These are phyloP conservation scores for Chaetoscypha palmicola DNA, from an alignment of 2,329 filamentous ascomycete genomes.

Conservation along the genomic window DNA sequence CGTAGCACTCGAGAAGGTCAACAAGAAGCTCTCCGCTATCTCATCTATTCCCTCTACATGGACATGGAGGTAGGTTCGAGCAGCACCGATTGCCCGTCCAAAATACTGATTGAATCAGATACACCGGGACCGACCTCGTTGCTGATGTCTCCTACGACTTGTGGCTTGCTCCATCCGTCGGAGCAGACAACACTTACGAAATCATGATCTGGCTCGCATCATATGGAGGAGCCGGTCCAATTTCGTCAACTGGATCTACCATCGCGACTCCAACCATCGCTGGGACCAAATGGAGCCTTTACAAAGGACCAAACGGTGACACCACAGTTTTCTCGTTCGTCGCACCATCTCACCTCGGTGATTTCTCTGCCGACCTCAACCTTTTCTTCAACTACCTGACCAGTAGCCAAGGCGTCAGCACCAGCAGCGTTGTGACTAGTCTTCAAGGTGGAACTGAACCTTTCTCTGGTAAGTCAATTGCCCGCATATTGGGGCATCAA, in stretches of 20 bases:
- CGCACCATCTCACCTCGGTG: slow-evolving; percentile 37
- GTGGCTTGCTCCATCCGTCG: slow-evolving; percentile 45
- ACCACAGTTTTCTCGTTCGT: slow-evolving; percentile 57
- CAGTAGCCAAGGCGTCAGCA: slow-evolving; percentile 38
- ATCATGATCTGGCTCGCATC: slow-evolving; percentile 59
- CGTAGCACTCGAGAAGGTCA: slow-evolving; percentile 33
- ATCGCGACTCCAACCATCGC: slow-evolving; percentile 48
- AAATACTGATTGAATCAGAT: slow-evolving; percentile 26
- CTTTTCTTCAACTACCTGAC: slow-evolving; percentile 51
- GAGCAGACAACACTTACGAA: slow-evolving; percentile 43
- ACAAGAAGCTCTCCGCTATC: slow-evolving; percentile 33
- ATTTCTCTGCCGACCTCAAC: slow-evolving; percentile 49
- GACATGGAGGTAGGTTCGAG: slow-evolving; percentile 35
- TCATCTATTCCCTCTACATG: slow-evolving; percentile 33
- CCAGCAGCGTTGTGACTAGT: slow-evolving; percentile 45
- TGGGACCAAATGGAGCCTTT: slow-evolving; percentile 49
- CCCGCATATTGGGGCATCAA: background rate
- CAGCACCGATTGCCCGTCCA: background rate
- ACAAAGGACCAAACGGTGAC: slow-evolving; percentile 47
- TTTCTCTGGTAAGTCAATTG: slow-evolving; percentile 36
- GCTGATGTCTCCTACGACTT: slow-evolving; percentile 56
- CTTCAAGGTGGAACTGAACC: slow-evolving; percentile 50
- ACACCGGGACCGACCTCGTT: slow-evolving; percentile 42
- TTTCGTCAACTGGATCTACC: slow-evolving; percentile 44
- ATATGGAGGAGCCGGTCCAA: slow-evolving; percentile 49